phyloP scores from a whole-genome alignment of 2,329 filamentous ascomycete genomes.

The Sporothrix pallida region DNA sequence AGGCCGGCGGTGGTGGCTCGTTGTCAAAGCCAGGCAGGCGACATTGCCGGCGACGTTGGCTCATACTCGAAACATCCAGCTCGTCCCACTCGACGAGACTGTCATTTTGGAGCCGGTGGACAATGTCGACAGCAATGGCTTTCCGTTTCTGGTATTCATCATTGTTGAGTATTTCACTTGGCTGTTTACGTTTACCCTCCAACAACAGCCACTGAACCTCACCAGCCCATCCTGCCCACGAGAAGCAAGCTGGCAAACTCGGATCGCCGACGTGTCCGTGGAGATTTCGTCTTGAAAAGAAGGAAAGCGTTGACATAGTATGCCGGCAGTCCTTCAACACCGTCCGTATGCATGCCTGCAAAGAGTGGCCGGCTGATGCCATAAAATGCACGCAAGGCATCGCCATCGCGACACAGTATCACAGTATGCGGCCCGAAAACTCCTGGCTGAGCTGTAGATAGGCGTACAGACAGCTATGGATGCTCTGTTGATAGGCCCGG shows the following conservation, averaged over 20 bases:
- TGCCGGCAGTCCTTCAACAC: background rate
- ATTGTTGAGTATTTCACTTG: background rate
- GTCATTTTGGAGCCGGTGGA: background rate
- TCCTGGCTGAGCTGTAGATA: background rate
- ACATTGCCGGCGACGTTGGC: background rate
- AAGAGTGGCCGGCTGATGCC: background rate
- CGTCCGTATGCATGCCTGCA: background rate
- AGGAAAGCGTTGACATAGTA: conserved; percentile 7
- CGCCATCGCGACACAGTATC: background rate
- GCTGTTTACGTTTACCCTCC: background rate
- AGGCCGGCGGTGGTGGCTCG: background rate
- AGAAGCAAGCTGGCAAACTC: conserved; percentile 1
- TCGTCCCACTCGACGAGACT: conserved; percentile 1
- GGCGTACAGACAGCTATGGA: background rate
- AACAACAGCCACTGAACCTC: background rate
- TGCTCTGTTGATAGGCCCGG: background rate
- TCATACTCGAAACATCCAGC: background rate
- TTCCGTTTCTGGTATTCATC: background rate
- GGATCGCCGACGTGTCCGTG: background rate
- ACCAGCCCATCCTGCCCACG: background rate
- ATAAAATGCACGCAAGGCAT: background rate
- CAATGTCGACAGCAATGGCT: background rate
- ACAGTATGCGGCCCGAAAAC: background rate
- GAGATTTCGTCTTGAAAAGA: background rate
- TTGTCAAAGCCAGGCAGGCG: background rate